Conservation (phyloP, 192 early-diverging fungal species). For the Gaertneriomyces semiglobifer region DNA sequence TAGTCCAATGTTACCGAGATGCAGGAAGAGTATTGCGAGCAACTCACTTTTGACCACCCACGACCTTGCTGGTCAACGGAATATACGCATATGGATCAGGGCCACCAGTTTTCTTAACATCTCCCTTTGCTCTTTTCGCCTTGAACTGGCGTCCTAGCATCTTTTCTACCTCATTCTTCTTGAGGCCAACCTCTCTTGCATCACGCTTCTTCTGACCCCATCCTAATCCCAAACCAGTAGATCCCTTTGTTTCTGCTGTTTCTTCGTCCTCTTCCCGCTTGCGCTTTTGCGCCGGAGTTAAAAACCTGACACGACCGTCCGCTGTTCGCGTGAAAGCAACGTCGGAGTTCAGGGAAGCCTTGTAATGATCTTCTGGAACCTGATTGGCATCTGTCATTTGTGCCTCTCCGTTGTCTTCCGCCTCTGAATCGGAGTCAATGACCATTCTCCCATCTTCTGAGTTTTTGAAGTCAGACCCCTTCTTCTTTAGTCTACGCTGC, state of each 20-base stretch:
- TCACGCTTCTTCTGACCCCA: conserved; percentile 33
- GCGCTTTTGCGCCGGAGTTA: conserved; percentile 52
- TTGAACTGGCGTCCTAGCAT: conserved; percentile 77
- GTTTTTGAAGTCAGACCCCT: conserved; percentile 50
- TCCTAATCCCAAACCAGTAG: conserved; percentile 19
- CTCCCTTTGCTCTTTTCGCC: conserved; percentile 81
- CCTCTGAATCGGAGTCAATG: conserved; percentile 61
- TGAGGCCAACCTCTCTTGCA: conserved; percentile 14
- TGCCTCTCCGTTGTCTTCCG: conserved; percentile 31
- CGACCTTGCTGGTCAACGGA: conserved; percentile 72
- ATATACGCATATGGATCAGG: conserved; percentile 96
- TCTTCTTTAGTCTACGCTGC: conserved; percentile 1
- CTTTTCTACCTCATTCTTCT: conserved; percentile 28
- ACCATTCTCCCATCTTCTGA: conserved; percentile 77
- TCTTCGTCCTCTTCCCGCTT: conserved; percentile 63
- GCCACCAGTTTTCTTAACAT: conserved; percentile 83
- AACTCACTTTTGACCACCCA: conserved; percentile 41
- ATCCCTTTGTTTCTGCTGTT: conserved; percentile 36
- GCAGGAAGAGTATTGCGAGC: neutral
- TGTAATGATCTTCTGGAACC: conserved; percentile 77
- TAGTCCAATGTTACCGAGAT: neutral
- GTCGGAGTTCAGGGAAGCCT: conserved; percentile 71
- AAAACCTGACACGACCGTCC: conserved; percentile 85
- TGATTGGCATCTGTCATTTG: conserved; percentile 40
- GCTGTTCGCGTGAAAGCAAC: conserved; percentile 83